Conservation (phyloP, 2,329 filamentous ascomycete species). For the Talaromyces sp. region DNA sequence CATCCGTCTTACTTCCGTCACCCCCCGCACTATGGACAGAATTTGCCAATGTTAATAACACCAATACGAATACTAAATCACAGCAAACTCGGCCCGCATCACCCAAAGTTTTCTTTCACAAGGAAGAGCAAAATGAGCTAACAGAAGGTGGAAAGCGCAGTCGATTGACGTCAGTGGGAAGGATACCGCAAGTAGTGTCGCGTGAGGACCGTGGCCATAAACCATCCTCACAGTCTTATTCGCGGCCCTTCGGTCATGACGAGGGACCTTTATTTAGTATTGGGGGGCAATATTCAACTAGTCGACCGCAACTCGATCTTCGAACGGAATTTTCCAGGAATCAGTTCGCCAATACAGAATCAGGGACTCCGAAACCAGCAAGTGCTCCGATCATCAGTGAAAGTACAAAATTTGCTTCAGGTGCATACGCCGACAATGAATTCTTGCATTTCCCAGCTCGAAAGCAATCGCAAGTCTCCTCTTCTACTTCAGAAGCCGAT, state of each 20-base stretch:
- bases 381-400: conserved; percentile 28
- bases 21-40: conserved; percentile 32
- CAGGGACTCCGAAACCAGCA: conserved; percentile 28
- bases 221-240: conserved; percentile 75
- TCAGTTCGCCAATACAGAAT: conserved; percentile 20
- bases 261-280: conserved; percentile 40
- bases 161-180: conserved; percentile 73
- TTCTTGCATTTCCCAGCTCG: conserved; percentile 71
- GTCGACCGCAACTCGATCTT: conserved; percentile 17
- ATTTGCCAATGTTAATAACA: neutral
- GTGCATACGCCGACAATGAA: conserved; percentile 46
- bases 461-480: conserved; percentile 65
- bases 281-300: conserved; percentile 22
- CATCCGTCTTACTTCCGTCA: conserved; percentile 40
- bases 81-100: conserved; percentile 24
- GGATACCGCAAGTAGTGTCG: conserved; percentile 78
- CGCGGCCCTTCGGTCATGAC: conserved; percentile 65
- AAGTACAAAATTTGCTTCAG: conserved; percentile 29
- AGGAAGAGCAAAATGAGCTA: conserved; percentile 20
- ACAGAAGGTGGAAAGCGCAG: conserved; percentile 46
- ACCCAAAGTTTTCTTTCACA: conserved; percentile 34
- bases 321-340: conserved; percentile 21
- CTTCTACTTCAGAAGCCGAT: conserved; percentile 59
- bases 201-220: conserved; percentile 59
- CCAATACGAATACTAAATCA: conserved; percentile 21